Conservation (phyloP, 116 monocot genomes). For the Papilionanthe hybrid region DNA sequence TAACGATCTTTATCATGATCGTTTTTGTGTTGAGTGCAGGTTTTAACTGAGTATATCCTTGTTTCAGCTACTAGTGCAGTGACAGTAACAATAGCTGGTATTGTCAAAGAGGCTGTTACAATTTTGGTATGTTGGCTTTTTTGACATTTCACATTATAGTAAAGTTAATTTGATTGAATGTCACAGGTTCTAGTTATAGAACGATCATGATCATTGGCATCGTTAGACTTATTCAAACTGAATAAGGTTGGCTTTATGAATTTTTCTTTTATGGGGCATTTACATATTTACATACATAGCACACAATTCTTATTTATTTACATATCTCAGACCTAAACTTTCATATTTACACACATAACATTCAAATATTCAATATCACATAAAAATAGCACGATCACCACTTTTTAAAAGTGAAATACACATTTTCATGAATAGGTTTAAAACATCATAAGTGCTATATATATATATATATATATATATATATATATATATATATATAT, state of each 20-base stretch:
- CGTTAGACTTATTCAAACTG: neutral
- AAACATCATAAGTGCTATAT: too few species aligned
- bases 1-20: neutral
- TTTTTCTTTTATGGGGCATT: neutral
- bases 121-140: constrained; percentile 56
- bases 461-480: too few species aligned
- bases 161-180: neutral
- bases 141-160: neutral
- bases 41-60: constrained; percentile 96
- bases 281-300: too few species aligned
- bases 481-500: too few species aligned
- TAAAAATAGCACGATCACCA: too few species aligned
- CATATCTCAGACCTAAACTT: too few species aligned
- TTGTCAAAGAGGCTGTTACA: constrained; percentile 95
- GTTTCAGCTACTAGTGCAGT: constrained; percentile 95
- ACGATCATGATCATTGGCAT: neutral
- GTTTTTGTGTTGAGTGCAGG: constrained; percentile 45
- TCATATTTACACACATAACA: too few species aligned
- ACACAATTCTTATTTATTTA: too few species aligned
- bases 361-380: too few species aligned
- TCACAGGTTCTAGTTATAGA: neutral
- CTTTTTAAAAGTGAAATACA: too few species aligned
- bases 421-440: too few species aligned
- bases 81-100: constrained; percentile 89
- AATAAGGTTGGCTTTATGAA: neutral